Conservation (phyloP, 139 green algal species). For the Coelastrella sp. region DNA sequence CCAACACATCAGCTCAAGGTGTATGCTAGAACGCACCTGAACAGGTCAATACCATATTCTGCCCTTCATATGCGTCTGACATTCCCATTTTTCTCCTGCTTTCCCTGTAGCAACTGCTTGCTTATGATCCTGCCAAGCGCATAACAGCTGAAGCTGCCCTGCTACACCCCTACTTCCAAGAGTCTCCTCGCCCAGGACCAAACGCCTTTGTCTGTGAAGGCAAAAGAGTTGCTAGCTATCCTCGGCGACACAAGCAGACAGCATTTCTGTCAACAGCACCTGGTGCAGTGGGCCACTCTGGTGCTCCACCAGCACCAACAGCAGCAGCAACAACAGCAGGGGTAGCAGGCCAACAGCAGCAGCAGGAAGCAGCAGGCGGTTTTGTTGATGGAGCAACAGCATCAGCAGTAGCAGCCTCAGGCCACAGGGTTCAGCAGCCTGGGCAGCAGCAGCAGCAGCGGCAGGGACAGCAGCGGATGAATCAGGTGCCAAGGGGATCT, state of each 20-base stretch:
- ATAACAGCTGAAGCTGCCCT: constrained; percentile 70
- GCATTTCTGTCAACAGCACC: neutral
- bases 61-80: too few species aligned
- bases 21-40: too few species aligned
- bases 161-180: constrained; percentile 69
- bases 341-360: constrained; percentile 18
- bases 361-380: neutral
- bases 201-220: constrained; percentile 54
- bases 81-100: neutral
- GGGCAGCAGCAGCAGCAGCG: neutral
- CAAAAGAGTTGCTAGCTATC: constrained; percentile 16
- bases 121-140: constrained; percentile 67
- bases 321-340: constrained; percentile 2
- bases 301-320: neutral
- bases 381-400: neutral
- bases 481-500: too few species aligned
- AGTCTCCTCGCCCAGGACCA: constrained; percentile 53
- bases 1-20: too few species aligned
- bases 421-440: neutral
- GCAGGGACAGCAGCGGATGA: neutral
- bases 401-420: constrained; percentile 4
- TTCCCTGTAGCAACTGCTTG: constrained; percentile 55
- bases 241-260: constrained; percentile 42
- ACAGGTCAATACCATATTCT: too few species aligned
- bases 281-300: constrained; percentile 1